These are phyloP conservation scores for Phlebiopsis flavidoalba DNA, from an alignment of 768 basidiomycete species.

Conservation along the genomic window DNA sequence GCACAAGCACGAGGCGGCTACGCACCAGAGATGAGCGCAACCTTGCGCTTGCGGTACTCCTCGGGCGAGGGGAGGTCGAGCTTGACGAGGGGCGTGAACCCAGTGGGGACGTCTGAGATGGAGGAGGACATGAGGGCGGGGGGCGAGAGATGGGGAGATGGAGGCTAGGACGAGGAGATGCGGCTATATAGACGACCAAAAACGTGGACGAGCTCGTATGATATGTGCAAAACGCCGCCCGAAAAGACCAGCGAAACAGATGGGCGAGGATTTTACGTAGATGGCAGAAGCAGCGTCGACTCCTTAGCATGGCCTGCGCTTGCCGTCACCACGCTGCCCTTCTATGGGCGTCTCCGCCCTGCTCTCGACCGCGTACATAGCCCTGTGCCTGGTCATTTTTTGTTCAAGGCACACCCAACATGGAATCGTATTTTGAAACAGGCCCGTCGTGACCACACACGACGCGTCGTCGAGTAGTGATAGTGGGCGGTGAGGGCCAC, in stretches of 20 bases:
- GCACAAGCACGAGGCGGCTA: constrained; percentile 8
- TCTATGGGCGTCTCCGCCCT: neutral
- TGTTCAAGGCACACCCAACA: neutral
- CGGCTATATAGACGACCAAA: neutral
- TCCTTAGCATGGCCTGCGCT: neutral
- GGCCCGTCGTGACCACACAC: constrained; percentile 14
- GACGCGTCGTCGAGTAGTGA: constrained; percentile 12
- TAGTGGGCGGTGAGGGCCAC: neutral
- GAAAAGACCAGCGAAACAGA: neutral
- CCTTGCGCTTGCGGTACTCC: constrained; percentile 86
- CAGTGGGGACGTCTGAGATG: constrained; percentile 18
- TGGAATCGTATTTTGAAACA: constrained; percentile 17
- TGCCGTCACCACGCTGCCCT: neutral
- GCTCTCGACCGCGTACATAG: neutral
- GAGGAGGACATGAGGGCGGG: constrained; percentile 33
- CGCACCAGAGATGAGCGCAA: constrained; percentile 87
- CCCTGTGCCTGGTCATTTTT: neutral
- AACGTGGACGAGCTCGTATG: neutral
- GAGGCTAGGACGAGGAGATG: neutral
- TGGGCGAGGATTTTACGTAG: neutral
- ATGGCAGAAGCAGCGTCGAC: neutral
- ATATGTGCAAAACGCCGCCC: neutral
- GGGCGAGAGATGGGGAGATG: constrained; percentile 1
- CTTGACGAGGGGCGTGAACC: constrained; percentile 39
- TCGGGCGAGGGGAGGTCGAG: constrained; percentile 64